Conservation (phyloP, 768 basidiomycete species). For the Amanita inopinata region DNA sequence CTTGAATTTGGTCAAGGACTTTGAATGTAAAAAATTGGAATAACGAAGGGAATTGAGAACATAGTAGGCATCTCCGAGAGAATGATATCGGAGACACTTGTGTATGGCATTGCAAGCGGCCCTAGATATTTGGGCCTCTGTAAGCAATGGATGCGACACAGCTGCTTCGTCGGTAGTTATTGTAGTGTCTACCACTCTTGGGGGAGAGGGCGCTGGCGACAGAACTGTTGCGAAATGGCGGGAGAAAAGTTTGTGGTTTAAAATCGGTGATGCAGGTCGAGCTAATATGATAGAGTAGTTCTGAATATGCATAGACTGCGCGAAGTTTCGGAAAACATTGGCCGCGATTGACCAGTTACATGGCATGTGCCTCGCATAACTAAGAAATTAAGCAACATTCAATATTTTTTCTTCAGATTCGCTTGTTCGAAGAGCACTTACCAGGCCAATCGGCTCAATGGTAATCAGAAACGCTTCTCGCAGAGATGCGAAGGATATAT, state of each 20-base stretch:
- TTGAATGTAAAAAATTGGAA: constrained; percentile 21
- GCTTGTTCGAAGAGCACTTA: constrained; percentile 8
- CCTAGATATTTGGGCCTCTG: constrained; percentile 10
- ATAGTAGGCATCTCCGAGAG: constrained; percentile 40
- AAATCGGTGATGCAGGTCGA: neutral
- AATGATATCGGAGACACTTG: constrained; percentile 29
- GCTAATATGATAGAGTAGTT: neutral
- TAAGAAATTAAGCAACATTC: constrained; percentile 14
- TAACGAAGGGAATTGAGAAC: constrained; percentile 50
- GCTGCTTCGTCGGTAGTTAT: too few relatives aligned
- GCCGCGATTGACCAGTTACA: constrained; percentile 49
- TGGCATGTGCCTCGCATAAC: constrained; percentile 67
- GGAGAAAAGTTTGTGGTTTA: too few relatives aligned
- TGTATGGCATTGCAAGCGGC: constrained; percentile 46
- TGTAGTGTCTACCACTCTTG: too few relatives aligned
- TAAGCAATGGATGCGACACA: neutral
- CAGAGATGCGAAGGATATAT: too few relatives aligned
- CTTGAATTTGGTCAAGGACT: constrained; percentile 8
- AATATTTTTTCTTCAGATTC: neutral
- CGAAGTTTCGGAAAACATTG: constrained; percentile 22
- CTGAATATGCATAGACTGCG: neutral
- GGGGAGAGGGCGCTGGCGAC: too few relatives aligned
- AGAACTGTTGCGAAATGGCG: too few relatives aligned
- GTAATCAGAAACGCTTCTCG: constrained; percentile 2
- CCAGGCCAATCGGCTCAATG: constrained; percentile 10